Conservation (phyloP, 805 yeast species). For the Yarrowia sp. region DNA sequence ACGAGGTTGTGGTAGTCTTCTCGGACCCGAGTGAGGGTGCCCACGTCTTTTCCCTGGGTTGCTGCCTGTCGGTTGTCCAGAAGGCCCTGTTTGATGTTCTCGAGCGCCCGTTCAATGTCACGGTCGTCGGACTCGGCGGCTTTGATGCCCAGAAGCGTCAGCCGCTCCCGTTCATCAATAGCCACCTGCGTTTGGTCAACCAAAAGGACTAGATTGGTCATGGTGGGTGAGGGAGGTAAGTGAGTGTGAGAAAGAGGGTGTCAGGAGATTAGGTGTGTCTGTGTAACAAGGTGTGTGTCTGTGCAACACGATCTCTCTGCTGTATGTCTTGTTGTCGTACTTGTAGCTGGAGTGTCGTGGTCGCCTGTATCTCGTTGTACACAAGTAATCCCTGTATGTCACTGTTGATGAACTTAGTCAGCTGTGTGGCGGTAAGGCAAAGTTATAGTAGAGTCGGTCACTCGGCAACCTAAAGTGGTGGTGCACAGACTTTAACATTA, state of each 20-base stretch:
- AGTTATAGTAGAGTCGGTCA: too few relatives aligned
- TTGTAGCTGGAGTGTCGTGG: too few relatives aligned
- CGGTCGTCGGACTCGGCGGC: constrained; percentile 47
- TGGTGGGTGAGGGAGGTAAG: neutral
- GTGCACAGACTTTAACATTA: neutral
- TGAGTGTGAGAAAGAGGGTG: neutral
- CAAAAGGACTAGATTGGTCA: constrained; percentile 44
- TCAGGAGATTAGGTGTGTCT: neutral
- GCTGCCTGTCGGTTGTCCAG: constrained; percentile 35
- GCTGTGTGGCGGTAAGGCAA: neutral
- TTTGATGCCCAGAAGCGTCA: constrained; percentile 45
- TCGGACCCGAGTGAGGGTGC: constrained; percentile 37
- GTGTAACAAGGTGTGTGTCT: too few relatives aligned
- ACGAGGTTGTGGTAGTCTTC: constrained; percentile 36
- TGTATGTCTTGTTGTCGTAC: too few relatives aligned
- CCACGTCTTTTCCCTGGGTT: constrained; percentile 26
- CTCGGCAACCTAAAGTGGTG: neutral
- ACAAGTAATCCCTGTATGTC: too few relatives aligned
- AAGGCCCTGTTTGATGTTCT: constrained; percentile 45
- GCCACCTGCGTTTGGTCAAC: constrained; percentile 48
- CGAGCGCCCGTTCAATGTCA: constrained; percentile 45
- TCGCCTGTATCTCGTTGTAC: too few relatives aligned
- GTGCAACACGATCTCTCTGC: too few relatives aligned
- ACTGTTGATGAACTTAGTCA: neutral
- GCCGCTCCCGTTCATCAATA: constrained; percentile 48